Percentiles rank a stretch among this genome's conserved stretches.
These are phyloP conservation scores for Arabidopsis suecica DNA, from an alignment of 345 rosid genomes.

Conservation along the genomic window DNA sequence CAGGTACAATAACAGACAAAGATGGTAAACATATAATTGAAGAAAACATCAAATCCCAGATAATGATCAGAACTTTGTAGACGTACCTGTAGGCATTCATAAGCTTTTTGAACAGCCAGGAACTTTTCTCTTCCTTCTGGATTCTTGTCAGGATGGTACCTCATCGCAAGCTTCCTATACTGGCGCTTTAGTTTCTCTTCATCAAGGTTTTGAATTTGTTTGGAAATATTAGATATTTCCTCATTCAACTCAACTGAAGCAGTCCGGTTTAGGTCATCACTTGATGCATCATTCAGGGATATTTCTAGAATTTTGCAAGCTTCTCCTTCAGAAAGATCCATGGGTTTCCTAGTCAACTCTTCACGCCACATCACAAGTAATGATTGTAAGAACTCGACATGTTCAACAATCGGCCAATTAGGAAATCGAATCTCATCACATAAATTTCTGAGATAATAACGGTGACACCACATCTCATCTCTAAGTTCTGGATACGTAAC, in stretches of 20 bases:
- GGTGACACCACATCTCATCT: conserved; percentile 99
- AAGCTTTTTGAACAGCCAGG: conserved; percentile 97
- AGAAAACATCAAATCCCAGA: conserved; percentile 16
- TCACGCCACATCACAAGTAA: conserved; percentile 99
- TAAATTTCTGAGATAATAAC: conserved; percentile 90
- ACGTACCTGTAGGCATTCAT: conserved; percentile 94
- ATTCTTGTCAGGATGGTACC: conserved; percentile 98
- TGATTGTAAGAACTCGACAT: conserved; percentile 96
- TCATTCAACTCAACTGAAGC: conserved; percentile 57
- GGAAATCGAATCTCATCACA: conserved; percentile 97
- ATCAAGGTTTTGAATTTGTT: conserved; percentile 93
- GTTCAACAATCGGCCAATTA: conserved; percentile 97
- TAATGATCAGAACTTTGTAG: conserved; percentile 9
- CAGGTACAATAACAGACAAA: not conserved
- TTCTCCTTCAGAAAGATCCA: conserved; percentile 99
- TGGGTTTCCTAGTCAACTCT: conserved; percentile 94
- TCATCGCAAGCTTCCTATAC: conserved; percentile 99
- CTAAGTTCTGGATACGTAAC: conserved; percentile 96
- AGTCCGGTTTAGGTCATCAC: conserved; percentile 51
- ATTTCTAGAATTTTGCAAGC: conserved; percentile 96
- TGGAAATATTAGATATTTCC: conserved; percentile 69
- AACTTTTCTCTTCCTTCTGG: conserved; percentile 99
- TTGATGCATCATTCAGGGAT: conserved; percentile 74
- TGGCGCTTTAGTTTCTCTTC: conserved; percentile 99
- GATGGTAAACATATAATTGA: conserved; percentile 17